A percentile compares a stretch with the other conserved stretches of the same genome.
phyloP scores from a whole-genome alignment of 108 stramenopile species.

The Skeletonema tropicum region DNA sequence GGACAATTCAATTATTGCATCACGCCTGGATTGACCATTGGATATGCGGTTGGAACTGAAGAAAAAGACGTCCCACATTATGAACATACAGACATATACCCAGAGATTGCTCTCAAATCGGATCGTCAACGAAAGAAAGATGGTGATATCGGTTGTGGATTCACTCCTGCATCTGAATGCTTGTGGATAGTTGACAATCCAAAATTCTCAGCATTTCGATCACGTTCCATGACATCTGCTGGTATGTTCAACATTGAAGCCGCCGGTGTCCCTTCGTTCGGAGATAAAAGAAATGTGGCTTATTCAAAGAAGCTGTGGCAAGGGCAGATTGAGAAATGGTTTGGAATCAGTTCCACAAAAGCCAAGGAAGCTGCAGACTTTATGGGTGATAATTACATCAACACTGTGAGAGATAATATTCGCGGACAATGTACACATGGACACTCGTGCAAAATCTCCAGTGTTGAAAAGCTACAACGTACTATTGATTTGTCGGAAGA shows the following conservation, averaged over 20 bases:
- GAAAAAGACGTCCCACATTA: conserved; percentile 59
- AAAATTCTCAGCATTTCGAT: conserved; percentile 68
- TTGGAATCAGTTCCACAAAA: conserved; percentile 30
- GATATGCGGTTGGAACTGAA: conserved; percentile 64
- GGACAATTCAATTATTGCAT: conserved; percentile 64
- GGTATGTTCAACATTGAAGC: conserved; percentile 73
- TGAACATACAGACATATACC: conserved; percentile 55
- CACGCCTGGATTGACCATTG: conserved; percentile 81
- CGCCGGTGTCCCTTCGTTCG: conserved; percentile 17
- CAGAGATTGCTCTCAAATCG: conserved; percentile 19
- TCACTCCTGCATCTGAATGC: conserved; percentile 37
- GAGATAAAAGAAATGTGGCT: conserved; percentile 3
- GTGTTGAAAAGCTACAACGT: conserved; percentile 39
- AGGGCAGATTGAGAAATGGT: conserved; percentile 19
- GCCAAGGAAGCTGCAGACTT: conserved; percentile 44
- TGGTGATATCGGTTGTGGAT: conserved; percentile 41
- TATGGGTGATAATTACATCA: conserved; percentile 35
- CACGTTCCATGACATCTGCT: conserved; percentile 78
- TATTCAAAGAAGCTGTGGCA: conserved; percentile 30
- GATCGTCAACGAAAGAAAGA: conserved; percentile 3
- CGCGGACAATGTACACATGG: conserved; percentile 48
- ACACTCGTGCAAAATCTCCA: conserved; percentile 46
- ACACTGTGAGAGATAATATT: conserved; percentile 48
- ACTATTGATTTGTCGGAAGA: conserved; percentile 48
- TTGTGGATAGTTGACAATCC: conserved; percentile 53